Base-by-base conservation (phyloP, 768 basidiomycete species). In the Leucogyrophana mollusca region DNA sequence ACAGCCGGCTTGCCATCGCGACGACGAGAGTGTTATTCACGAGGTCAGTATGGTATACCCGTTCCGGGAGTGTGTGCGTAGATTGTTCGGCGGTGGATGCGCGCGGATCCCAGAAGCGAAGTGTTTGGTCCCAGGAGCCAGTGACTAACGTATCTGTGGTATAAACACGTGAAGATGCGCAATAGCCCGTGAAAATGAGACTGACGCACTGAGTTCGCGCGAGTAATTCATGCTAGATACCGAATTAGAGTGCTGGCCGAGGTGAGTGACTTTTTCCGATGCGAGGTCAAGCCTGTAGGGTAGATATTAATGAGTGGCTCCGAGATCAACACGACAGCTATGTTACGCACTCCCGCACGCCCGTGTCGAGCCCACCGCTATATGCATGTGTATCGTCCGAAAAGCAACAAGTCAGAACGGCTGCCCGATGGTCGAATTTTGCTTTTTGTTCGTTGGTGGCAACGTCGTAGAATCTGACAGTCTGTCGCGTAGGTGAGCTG, bases 61-160 rank as follows among this genome's bases (percentile, higher is more conserved):
- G 85, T 63, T 90, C 88, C 0, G 94, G 91, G 1, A 91, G 79
- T 10, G 73, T 56, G 50, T 87, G 74, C 18, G 82, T 49, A 23
- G 79, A 74, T 48, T 81, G 78, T 52, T 83, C 76, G 1, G 81
- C 66, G 16, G 70, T 68, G 1, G 79, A 59, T 0, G 83, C 73
- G 27, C 88, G 79, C 0, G 87, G 80, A 58, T 97, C 93, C 86
- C 91, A 96, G 58, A 94, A 80, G 9, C 86, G 86, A 20, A 98
- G 59, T 0, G 90, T 87, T 39, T 85, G 81, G 62, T 97, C 94
- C 93, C 94, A 97, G 13, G 93, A 94, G 9, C 88, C 92, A 0
- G 91, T 87, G 36, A 97, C 77, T 20, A 97, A 72, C 1, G 69
- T 51, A 56, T 88, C 91, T 94, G 55, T 4, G 40, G 9, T 9